Base-by-base conservation (phyloP, 1,139 yeast genomes). In the Candida tetrigidarum region DNA sequence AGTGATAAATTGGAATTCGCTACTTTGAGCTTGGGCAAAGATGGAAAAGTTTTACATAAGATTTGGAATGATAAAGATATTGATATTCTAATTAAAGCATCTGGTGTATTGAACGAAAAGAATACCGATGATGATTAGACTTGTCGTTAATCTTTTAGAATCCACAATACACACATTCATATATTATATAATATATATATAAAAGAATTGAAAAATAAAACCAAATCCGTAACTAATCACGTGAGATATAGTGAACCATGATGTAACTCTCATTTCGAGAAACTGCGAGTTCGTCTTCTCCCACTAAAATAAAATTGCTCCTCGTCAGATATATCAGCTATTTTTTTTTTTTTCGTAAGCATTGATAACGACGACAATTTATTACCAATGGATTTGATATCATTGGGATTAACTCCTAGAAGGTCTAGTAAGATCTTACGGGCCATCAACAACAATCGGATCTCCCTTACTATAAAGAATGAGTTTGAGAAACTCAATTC, bases 21-120 rank as follows among this genome's bases (percentile, higher is more conserved):
- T 32, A 90, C 97, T 3, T 65, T 71, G 52, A 62, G 68, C 45
- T 78, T 89, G 47, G 77, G 80, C 27, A 69, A 74, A 54, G 66
- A 66, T 45, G 86, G 82, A 36, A 74, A 80, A 50, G 74, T 86
- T 18, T 63, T 76, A 45, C 86, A 85, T 57, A 85, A 83, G 66
- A 81, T 92, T 55, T 93, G 96, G 93, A 78, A 69, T 49, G 93
- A 91, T 18, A 66, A 71, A 14, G 96, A 90, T 54, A 85, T 93
- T 53, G 93, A 90, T 55, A 70, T 67, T 41, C 74, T 92, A 63
- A 78, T 93, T 58, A 81, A 83, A 60, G 84, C 82, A 54, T 74
- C 86, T 35, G 97, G 96, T 10, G 81, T 89, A 36, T 76, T 83
- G 53, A 77, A 73, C 43, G 74, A 71, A 44, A 69, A 68, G 53